phyloP scores from a whole-genome alignment of 1,284 basidiomycete genomes.

The Cystobasidium slooffiae region DNA sequence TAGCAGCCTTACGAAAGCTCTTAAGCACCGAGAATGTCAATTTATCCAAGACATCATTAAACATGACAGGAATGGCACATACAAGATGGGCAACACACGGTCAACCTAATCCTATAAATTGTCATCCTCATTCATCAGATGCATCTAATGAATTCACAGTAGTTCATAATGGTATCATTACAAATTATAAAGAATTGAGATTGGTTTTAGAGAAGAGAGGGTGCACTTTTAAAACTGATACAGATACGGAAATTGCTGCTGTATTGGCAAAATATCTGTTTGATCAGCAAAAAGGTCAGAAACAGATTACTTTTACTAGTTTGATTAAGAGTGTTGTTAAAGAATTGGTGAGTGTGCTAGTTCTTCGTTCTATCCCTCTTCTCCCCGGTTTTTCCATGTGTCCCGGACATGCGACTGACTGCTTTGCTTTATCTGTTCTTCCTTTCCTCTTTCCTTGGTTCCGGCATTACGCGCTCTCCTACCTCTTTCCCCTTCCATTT shows the following conservation, averaged over 20 bases:
- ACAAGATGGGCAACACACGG: slow-evolving; percentile 99
- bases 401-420: neutral
- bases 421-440: neutral
- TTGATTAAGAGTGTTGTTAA: slow-evolving; percentile 95
- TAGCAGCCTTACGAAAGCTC: slow-evolving; percentile 88
- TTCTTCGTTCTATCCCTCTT: neutral
- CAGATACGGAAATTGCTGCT: slow-evolving; percentile 96
- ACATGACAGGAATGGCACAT: slow-evolving; percentile 96
- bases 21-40: slow-evolving; percentile 78
- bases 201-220: slow-evolving; percentile 95
- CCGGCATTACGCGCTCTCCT: no score
- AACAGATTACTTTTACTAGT: slow-evolving; percentile 85
- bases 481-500: no score
- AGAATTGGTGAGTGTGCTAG: slow-evolving; percentile 68
- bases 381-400: neutral
- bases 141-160: slow-evolving; percentile 81
- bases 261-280: slow-evolving; percentile 96
- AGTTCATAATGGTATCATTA: slow-evolving; percentile 99
- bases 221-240: slow-evolving; percentile 92
- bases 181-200: slow-evolving; percentile 75
- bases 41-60: slow-evolving; percentile 72
- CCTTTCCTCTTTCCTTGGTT: no score
- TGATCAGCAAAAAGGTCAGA: slow-evolving; percentile 81
- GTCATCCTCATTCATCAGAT: slow-evolving; percentile 93
- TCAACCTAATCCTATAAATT: slow-evolving; percentile 80